Percentiles rank a stretch among this genome's conserved stretches.
Conservation (phyloP, 2,329 filamentous ascomycete genomes). For the Aureobasidium sp. region DNA sequence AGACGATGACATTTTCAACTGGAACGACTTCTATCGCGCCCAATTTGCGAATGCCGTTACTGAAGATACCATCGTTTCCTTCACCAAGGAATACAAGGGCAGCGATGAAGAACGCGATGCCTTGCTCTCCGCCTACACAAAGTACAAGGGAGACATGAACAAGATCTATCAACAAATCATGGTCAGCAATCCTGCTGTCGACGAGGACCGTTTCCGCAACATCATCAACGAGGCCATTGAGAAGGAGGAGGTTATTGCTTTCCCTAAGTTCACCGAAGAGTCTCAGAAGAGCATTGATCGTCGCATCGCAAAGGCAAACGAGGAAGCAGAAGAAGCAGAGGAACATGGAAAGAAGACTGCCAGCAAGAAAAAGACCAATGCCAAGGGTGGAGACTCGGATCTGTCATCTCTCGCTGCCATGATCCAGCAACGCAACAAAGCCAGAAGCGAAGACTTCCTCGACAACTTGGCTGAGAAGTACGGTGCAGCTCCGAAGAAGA, state of each 20-base stretch:
- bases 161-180: slow-evolving; percentile 75
- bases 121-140: slow-evolving; percentile 67
- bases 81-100: slow-evolving; percentile 72
- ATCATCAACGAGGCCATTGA: slow-evolving; percentile 79
- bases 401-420: slow-evolving; percentile 57
- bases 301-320: slow-evolving; percentile 55
- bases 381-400: slow-evolving; percentile 38
- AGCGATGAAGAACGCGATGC: slow-evolving; percentile 80
- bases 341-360: slow-evolving; percentile 61
- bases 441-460: slow-evolving; percentile 55
- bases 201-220: slow-evolving; percentile 74
- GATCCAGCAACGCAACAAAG: slow-evolving; percentile 65
- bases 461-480: slow-evolving; percentile 75
- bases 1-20: slow-evolving; percentile 70
- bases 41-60: slow-evolving; percentile 76
- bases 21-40: slow-evolving; percentile 80
- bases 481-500: slow-evolving; percentile 33
- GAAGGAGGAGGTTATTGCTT: slow-evolving; percentile 58
- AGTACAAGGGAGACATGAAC: slow-evolving; percentile 67
- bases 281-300: slow-evolving; percentile 38
- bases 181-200: slow-evolving; percentile 73
- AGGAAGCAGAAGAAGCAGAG: slow-evolving; percentile 69
- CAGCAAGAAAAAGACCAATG: slow-evolving; percentile 27
- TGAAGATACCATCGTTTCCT: slow-evolving; percentile 64
- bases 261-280: slow-evolving; percentile 66